These are phyloP conservation scores for Gaeumannomyces tritici DNA, from an alignment of 2,329 filamentous ascomycete species.

Conservation along the genomic window DNA sequence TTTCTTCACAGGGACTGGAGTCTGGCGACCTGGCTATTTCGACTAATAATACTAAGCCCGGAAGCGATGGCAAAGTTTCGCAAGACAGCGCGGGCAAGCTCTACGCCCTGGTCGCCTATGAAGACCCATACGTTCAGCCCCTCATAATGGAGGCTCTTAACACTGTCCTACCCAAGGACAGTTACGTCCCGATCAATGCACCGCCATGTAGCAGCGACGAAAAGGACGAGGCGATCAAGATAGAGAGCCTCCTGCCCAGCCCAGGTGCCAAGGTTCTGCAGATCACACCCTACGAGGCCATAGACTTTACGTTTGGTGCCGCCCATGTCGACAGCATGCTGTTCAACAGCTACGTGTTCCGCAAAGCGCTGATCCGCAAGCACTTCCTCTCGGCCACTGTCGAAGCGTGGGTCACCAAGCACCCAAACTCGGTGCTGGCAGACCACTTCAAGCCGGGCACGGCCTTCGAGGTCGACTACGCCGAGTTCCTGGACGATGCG, in stretches of 20 bases:
- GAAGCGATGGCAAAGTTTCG: neutral
- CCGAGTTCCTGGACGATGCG: slow-evolving; percentile 91
- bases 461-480: slow-evolving; percentile 90
- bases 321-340: slow-evolving; percentile 52
- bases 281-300: slow-evolving; percentile 75
- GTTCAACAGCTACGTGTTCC: slow-evolving; percentile 86
- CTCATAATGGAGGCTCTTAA: slow-evolving; percentile 68
- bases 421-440: slow-evolving; percentile 60
- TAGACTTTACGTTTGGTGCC: slow-evolving; percentile 73
- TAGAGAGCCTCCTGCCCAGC: slow-evolving; percentile 24
- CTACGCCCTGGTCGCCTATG: slow-evolving; percentile 73
- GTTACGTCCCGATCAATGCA: slow-evolving; percentile 33
- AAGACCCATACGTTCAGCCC: slow-evolving; percentile 82
- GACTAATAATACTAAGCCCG: too few species aligned
- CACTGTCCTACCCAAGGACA: slow-evolving; percentile 43
- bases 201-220: neutral
- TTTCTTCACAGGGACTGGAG: neutral
- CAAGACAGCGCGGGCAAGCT: slow-evolving; percentile 26
- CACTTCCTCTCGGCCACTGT: slow-evolving; percentile 84
- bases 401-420: slow-evolving; percentile 76
- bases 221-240: slow-evolving; percentile 20
- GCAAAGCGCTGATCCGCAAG: slow-evolving; percentile 93
- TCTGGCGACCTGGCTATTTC: too few species aligned
- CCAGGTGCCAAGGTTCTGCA: slow-evolving; percentile 48
- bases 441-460: slow-evolving; percentile 68